Evolutionary conservation across 148 eudicot species (phyloP), one percentile per base, ranked within the genome.

Genomic region (Dianthus caryophyllus): DNA sequence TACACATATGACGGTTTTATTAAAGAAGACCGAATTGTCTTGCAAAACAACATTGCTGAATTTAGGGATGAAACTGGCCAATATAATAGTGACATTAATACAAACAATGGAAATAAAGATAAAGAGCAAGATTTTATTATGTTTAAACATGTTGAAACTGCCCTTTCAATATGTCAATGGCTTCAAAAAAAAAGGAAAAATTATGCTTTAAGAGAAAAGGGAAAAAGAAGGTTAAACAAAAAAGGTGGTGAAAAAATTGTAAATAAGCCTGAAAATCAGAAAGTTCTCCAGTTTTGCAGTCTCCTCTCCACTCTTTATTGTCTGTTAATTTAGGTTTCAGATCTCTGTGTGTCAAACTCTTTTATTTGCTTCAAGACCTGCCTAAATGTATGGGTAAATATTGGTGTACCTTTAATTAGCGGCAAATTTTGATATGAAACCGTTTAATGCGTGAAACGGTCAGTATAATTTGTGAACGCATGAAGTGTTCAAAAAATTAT

Each of bases 281-380:
- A 67, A 67, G 67, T 51, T 73, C 61, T 73, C 67, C 67, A 67
- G 76, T 65, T 66, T 33, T 58, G 65, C 48, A 66, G 66, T 65
- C 57, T 55, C 22, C 59, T 60, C 51, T 62, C 60, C 71, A 73
- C 59, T 69, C 48, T 36, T 13, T 33, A 15, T 56, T 55, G 70
- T 72, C 65, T 69, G 58, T 9, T 15, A 41, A 16, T 33, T 54
- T 65, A 44, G 2, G 36, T 26, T n/a, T 6, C 26, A 59, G 26
- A 48, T 11, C 9, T 46, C 4, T 33, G 38, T n/a, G n/a, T n/a
- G n/a, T n/a, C n/a, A n/a, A n/a, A n/a, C n/a, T n/a, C n/a, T 33
- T 33, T 33, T 33, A 33, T 33, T 33, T 33, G n/a, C n/a, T n/a
- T n/a, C n/a, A n/a, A n/a, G n/a, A n/a, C n/a, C n/a, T n/a, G n/a